Base-by-base conservation (phyloP, 352 stramenopile species). In the Phytophthora citrophthora region DNA sequence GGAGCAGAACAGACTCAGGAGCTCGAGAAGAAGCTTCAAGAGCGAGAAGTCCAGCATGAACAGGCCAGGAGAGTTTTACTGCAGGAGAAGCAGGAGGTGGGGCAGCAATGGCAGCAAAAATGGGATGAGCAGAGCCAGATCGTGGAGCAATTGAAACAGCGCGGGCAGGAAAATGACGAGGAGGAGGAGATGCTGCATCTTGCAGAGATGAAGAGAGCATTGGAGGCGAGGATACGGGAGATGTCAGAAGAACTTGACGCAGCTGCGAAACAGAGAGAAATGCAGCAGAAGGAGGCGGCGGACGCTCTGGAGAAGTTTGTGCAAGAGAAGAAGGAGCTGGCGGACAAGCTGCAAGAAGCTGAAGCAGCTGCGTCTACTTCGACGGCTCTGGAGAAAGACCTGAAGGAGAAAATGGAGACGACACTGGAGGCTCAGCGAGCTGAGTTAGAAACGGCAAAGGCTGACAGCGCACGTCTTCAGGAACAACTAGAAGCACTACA, bases 1-100 rank as follows among this genome's bases (percentile, higher is more conserved):
- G 62, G 83, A 43, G 68, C 77, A 20, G 50, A 67, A 15, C 53
- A 84, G 39, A 73, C 53, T 10, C 18, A 56, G 41, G 48, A 61
- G 40, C 61, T 82, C 2, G 61, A 82, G 55, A 60, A 24, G 44
- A 71, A 73, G 46, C 38, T 74, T 32, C 32, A 24, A 9, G 59
- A 74, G 16, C 68, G 69, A 23, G 48, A 72, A 10, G 20, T 54
- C n/a, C 55, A 74, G 32, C 54, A 68, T 24, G 44, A 63, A 44
- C 34, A 40, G 15, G 52, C 39, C 15, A 57, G 45, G 11, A 41
- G 16, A 16, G 23, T 20, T 16, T 26, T 74, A 5, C 31, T 66
- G 24, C 11, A 63, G 20, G 56, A 77, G 23, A 69, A 70, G 26
- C 38, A 73, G 40, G 7, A 70, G 23, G 27, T 57, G 39, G 39